Conservation (phyloP, 192 early-diverging fungal species). For the Entophlyctis luteolus region DNA sequence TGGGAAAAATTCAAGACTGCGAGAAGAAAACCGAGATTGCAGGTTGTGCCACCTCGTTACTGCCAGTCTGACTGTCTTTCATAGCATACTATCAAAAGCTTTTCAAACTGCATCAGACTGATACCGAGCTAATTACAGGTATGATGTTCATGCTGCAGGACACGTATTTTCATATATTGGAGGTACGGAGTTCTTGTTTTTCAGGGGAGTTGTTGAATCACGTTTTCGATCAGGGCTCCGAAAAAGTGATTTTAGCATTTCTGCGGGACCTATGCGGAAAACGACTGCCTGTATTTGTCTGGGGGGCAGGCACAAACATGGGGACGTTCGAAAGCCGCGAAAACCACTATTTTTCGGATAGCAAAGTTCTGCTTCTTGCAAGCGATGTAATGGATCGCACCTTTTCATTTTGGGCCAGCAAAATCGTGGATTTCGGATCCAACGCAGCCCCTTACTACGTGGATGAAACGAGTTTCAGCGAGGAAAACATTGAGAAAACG, state of each 20-base stretch:
- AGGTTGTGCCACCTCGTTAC: background rate
- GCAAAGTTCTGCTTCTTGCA: constrained; percentile 30
- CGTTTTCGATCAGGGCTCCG: constrained; percentile 21
- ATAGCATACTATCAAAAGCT: constrained; percentile 47
- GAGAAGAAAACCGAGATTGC: constrained; percentile 16
- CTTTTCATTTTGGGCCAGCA: constrained; percentile 48
- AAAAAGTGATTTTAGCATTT: constrained; percentile 34
- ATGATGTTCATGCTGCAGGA: constrained; percentile 38
- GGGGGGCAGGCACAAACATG: no score
- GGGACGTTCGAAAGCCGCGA: no score
- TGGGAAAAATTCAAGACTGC: constrained; percentile 32
- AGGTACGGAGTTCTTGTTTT: constrained; percentile 23
- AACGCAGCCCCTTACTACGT: constrained; percentile 14
- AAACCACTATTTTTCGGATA: constrained; percentile 2
- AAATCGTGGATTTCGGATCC: constrained; percentile 27
- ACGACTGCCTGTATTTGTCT: background rate
- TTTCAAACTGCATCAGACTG: constrained; percentile 50
- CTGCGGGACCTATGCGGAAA: constrained; percentile 33
- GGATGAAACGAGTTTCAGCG: constrained; percentile 25
- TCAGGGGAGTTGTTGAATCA: background rate
- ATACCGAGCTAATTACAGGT: constrained; percentile 51
- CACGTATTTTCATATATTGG: constrained; percentile 43
- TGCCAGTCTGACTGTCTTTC: background rate
- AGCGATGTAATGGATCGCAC: constrained; percentile 33
- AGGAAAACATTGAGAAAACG: constrained; percentile 23